Evolutionary conservation across 805 yeast species (phyloP), one percentile per base, ranked within the genome.

Genomic region (Nakazawaea ambrosiae): DNA sequence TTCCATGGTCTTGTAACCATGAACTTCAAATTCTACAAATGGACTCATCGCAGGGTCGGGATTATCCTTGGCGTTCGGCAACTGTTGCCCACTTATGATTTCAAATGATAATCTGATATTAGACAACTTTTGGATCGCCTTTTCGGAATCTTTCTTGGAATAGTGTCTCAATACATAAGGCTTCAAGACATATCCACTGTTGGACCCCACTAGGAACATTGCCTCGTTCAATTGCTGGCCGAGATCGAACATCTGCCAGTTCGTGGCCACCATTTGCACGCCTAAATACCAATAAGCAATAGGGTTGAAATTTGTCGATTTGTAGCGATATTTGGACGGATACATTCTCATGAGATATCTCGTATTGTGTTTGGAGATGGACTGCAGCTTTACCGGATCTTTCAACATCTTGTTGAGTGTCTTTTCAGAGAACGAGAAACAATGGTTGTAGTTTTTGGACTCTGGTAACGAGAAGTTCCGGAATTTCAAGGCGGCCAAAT

Each of bases 201-300:
- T 70, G 11, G 68, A 63, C 0, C 74, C 71, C 12, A 70, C 57
- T 35, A 74, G 75, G 56, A 90, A 87, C 71, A 88, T 61, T 3
- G 96, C 85, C 44, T 83, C 83, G 54, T 88, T 89, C 9, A 92
- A 50, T 52, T 88, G 96, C 53, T 89, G 90, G 0, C 97, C 96
- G 14, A 77, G 41, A 52, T 92, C 98, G 53, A 75, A 81, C 0
- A 92, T 81, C 57, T 90, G 98, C 97, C 97, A 90, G 53, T 90
- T 92, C 0, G 96, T 80, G 0, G 98, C 97, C 4, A 85, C 97
- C 87, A 92, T 75, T 53, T 92, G 98, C 9, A 73, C 81, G 1
- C 99, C 99, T 33, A 71, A 63, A 34, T 68, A 67, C 98, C 99
- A 92, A 51, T 75, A 87, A 1, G 58, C 56, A 2, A 85, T 58